Evolutionary conservation across 2,329 filamentous ascomycete genomes (phyloP).

Genomic region (Aspergillus chevalieri): DNA sequence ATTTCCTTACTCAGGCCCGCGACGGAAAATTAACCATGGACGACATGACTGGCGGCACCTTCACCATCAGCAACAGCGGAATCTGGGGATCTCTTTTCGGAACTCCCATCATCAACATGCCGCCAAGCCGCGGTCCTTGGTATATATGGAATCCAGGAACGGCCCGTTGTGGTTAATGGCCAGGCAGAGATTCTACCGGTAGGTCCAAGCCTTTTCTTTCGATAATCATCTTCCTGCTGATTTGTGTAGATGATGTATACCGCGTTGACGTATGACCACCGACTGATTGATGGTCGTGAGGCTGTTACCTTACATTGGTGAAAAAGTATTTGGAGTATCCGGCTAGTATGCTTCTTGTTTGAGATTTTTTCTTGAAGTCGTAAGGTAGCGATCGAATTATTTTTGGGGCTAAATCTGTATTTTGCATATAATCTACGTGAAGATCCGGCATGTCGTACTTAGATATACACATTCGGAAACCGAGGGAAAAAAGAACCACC

Average conservation of each 20-base stretch:
- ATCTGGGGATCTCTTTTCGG: constrained; percentile 92
- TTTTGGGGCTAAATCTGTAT: too few species aligned
- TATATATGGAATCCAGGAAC: constrained; percentile 88
- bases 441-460: too few species aligned
- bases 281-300: constrained; percentile 83
- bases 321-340: constrained; percentile 6
- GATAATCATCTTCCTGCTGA: too few species aligned
- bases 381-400: too few species aligned
- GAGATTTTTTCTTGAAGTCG: not conserved
- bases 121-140: constrained; percentile 82
- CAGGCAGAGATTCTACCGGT: constrained; percentile 80
- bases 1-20: constrained; percentile 56
- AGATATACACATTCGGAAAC: too few species aligned
- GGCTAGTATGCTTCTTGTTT: constrained; percentile 4
- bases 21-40: constrained; percentile 92
- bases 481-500: too few species aligned
- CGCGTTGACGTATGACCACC: constrained; percentile 89
- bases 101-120: constrained; percentile 92
- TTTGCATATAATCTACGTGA: too few species aligned
- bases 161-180: constrained; percentile 75
- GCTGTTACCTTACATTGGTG: constrained; percentile 61
- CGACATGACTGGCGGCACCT: constrained; percentile 93
- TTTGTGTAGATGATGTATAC: constrained; percentile 93
- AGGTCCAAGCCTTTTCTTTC: too few species aligned
- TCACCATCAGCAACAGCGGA: constrained; percentile 90